phyloP scores from a whole-genome alignment of 2,329 filamentous ascomycete species.

The Apiospora kogelbergensis region DNA sequence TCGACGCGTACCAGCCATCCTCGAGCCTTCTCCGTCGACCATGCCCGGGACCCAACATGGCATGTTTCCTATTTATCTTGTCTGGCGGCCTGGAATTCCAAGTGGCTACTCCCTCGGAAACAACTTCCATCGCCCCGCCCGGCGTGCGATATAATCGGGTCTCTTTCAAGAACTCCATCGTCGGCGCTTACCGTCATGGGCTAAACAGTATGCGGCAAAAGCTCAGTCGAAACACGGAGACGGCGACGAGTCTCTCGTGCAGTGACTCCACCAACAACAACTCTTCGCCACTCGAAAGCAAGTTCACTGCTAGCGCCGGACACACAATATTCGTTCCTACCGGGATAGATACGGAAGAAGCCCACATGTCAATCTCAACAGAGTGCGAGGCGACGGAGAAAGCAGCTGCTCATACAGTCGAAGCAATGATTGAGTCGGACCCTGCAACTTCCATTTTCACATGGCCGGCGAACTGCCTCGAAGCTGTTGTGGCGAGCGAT shows the following conservation, averaged over 20 bases:
- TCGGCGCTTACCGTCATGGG: not conserved
- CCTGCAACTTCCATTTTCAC: not conserved
- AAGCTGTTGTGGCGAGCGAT: not conserved
- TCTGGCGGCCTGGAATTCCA: not conserved
- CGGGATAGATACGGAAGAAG: not conserved
- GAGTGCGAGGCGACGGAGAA: not conserved
- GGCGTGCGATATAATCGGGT: not conserved
- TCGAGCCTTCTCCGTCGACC: not conserved
- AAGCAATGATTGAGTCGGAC: not conserved
- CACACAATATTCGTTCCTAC: not conserved
- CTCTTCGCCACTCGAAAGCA: not conserved
- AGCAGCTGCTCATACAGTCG: not conserved
- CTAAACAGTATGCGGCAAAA: not conserved
- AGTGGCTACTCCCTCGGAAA: not conserved
- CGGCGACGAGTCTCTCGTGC: not conserved
- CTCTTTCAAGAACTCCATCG: not conserved
- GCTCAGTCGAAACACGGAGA: not conserved
- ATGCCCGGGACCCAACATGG: not conserved
- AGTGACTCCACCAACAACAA: not conserved
- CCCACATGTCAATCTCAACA: not conserved
- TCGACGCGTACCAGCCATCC: not conserved
- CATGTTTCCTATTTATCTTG: not conserved
- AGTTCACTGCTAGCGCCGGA: not conserved
- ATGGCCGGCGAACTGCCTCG: not conserved
- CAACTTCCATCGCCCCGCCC: not conserved